Percentiles rank a stretch among this genome's conserved stretches.
Evolutionary conservation across 2,329 filamentous ascomycete genomes (phyloP).

Genomic region (Pseudogymnoascus sp.): DNA sequence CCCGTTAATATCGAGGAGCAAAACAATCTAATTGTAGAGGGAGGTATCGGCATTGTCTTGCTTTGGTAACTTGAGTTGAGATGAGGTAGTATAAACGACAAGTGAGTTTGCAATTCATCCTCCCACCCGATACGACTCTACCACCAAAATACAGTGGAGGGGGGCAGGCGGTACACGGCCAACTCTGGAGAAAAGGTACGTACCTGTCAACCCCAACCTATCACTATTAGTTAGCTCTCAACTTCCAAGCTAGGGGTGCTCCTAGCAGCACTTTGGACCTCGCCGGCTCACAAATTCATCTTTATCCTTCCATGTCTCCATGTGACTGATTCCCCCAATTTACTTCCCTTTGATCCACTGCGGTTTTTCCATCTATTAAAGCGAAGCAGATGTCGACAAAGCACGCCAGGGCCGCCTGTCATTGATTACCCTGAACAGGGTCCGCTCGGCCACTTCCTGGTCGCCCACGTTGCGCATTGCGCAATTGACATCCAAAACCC

Average conservation of each 20-base stretch:
- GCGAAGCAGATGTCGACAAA: background rate
- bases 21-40: background rate
- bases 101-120: background rate
- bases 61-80: background rate
- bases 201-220: slow-evolving; percentile 3
- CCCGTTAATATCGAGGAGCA: background rate
- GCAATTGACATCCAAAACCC: slow-evolving; percentile 4
- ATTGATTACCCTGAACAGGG: background rate
- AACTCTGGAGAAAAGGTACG: slow-evolving; percentile 1
- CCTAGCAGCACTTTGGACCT: background rate
- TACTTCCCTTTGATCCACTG: background rate
- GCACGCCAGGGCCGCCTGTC: background rate
- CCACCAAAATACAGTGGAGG: background rate
- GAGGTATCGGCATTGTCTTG: background rate
- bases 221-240: background rate
- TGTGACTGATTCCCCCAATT: background rate
- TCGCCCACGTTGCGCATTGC: slow-evolving; percentile 1
- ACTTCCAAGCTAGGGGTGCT: background rate
- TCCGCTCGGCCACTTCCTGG: background rate
- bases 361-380: background rate
- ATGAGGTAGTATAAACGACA: background rate
- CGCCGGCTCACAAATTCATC: background rate
- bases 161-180: no score
- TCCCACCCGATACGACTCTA: background rate
- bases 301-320: background rate